Conservation (phyloP, 1,284 basidiomycete species). For the Irpex rosettiformis region DNA sequence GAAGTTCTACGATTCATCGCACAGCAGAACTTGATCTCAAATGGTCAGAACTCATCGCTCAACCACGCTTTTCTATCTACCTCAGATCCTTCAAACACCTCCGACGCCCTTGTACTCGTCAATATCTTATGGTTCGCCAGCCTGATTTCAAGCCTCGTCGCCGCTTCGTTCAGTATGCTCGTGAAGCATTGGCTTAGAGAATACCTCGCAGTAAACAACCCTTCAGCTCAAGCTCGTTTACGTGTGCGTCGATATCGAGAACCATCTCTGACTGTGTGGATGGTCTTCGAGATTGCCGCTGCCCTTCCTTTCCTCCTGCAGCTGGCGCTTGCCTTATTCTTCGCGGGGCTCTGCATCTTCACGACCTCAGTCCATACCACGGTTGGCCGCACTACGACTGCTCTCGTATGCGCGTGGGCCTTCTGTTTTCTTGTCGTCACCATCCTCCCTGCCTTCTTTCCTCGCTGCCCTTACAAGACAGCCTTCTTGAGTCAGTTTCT, state of each 20-base stretch:
- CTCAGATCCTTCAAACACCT: not conserved
- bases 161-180: slow-evolving; percentile 15
- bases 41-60: not conserved
- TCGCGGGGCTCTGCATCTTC: slow-evolving; percentile 15
- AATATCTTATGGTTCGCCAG: slow-evolving; percentile 16
- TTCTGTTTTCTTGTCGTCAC: slow-evolving; percentile 10
- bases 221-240: slow-evolving; percentile 1
- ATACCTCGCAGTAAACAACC: slow-evolving; percentile 4
- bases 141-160: slow-evolving; percentile 15
- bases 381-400: slow-evolving; percentile 4
- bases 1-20: not conserved
- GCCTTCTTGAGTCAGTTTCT: not conserved
- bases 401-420: slow-evolving; percentile 2
- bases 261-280: not conserved
- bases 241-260: slow-evolving; percentile 10
- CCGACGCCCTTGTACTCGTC: not conserved
- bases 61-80: not conserved
- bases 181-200: slow-evolving; percentile 18
- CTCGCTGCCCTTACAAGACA: slow-evolving; percentile 5
- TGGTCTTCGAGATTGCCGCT: slow-evolving; percentile 12
- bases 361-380: slow-evolving; percentile 8
- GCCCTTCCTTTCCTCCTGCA: slow-evolving; percentile 16
- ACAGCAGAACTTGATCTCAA: not conserved
- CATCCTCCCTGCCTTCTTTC: slow-evolving; percentile 3
- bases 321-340: slow-evolving; percentile 14